Percentiles rank a stretch among this genome's conserved stretches.
phyloP scores from a whole-genome alignment of 164 flowering plant species.

The Macadamia integrifolia region DNA sequence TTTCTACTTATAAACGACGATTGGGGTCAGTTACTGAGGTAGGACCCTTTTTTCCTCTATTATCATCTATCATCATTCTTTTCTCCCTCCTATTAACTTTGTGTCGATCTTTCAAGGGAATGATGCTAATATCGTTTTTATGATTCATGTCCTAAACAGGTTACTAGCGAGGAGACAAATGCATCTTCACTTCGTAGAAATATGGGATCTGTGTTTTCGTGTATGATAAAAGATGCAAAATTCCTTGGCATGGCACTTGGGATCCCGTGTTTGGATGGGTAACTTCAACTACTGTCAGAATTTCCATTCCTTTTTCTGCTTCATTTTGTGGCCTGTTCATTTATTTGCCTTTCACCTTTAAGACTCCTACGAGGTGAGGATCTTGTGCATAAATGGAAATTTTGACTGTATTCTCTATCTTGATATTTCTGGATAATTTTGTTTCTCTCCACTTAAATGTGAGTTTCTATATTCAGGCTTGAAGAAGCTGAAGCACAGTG shows the following conservation, averaged over 20 bases:
- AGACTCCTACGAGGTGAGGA: too few species aligned
- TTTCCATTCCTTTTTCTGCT: neutral
- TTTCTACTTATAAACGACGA: conserved; percentile 72
- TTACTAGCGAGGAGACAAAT: conserved; percentile 35
- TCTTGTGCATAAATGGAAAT: too few species aligned
- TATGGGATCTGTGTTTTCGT: conserved; percentile 84
- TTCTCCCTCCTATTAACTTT: neutral
- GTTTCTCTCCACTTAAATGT: too few species aligned
- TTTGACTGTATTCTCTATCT: too few species aligned
- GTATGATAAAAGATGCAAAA: conserved; percentile 92
- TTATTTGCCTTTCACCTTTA: too few species aligned
- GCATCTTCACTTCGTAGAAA: conserved; percentile 54
- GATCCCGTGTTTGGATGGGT: conserved; percentile 92
- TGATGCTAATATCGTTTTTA: neutral
- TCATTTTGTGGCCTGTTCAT: neutral
- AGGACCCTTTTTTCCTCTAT: neutral
- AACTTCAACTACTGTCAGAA: conserved; percentile 4
- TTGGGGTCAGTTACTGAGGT: conserved; percentile 64
- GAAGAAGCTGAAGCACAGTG: conserved; percentile 99
- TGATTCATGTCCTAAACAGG: conserved; percentile 30
- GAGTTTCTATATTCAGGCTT: conserved; percentile 35
- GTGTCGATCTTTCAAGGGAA: neutral
- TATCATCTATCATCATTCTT: neutral
- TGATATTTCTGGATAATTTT: too few species aligned
- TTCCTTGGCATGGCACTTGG: conserved; percentile 72